Percentiles rank a stretch among this genome's conserved stretches.
phyloP scores from a whole-genome alignment of 768 basidiomycete species.

The Xerocomellus amylosporus region DNA sequence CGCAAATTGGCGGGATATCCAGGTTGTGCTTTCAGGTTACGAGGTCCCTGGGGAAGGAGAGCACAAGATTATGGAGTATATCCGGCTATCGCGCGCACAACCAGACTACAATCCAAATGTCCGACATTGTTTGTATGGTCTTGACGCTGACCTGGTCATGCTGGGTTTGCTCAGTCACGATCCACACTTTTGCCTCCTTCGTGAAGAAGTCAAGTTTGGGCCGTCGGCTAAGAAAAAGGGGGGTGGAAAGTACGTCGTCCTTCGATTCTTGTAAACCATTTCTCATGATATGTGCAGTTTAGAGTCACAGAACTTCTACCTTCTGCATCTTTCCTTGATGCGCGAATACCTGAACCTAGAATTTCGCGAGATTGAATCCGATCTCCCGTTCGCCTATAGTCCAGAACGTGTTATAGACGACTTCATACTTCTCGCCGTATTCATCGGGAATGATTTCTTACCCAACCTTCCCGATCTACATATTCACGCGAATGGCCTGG shows the following conservation, averaged over 20 bases:
- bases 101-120: slow-evolving; percentile 95
- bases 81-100: slow-evolving; percentile 90
- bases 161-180: slow-evolving; percentile 95
- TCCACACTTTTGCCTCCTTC: slow-evolving; percentile 95
- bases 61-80: slow-evolving; percentile 99
- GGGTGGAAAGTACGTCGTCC: slow-evolving; percentile 43
- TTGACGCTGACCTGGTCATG: slow-evolving; percentile 99
- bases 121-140: slow-evolving; percentile 96
- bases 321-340: slow-evolving; percentile 90
- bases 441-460: slow-evolving; percentile 96
- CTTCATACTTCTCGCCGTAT: slow-evolving; percentile 94
- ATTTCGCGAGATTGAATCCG: slow-evolving; percentile 68
- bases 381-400: slow-evolving; percentile 77
- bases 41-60: slow-evolving; percentile 99
- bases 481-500: slow-evolving; percentile 95
- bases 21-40: slow-evolving; percentile 94
- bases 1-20: slow-evolving; percentile 87
- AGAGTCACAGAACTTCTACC: slow-evolving; percentile 88
- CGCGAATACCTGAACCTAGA: slow-evolving; percentile 98
- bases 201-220: slow-evolving; percentile 99
- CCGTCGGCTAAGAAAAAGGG: slow-evolving; percentile 72
- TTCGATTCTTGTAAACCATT: not conserved
- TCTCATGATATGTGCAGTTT: slow-evolving; percentile 36
- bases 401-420: slow-evolving; percentile 97
- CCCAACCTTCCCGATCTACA: slow-evolving; percentile 96